Conservation (phyloP, 495 filamentous ascomycete species). For the Amorphotheca resinae region DNA sequence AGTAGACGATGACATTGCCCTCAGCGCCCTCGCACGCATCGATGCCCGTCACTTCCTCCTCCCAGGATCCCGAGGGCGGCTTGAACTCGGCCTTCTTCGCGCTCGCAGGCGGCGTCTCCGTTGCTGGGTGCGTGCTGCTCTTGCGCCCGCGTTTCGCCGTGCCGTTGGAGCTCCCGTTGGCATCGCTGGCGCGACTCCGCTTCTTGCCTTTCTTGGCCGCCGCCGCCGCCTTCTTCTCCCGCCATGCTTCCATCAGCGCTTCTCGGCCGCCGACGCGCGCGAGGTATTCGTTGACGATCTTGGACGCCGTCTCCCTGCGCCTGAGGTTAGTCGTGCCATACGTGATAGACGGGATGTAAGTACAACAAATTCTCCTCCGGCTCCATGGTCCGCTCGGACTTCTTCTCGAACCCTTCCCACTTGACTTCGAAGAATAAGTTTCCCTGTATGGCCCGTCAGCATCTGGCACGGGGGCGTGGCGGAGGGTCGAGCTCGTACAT, state of each 20-base stretch:
- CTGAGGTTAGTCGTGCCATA: slow-evolving; percentile 1
- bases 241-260: slow-evolving; percentile 31
- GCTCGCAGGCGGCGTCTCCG: slow-evolving; percentile 24
- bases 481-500: slow-evolving; percentile 30
- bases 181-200: slow-evolving; percentile 8
- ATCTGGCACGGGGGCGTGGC: no score
- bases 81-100: slow-evolving; percentile 30
- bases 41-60: slow-evolving; percentile 39
- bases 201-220: slow-evolving; percentile 24
- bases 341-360: slow-evolving; percentile 4
- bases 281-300: slow-evolving; percentile 35
- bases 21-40: slow-evolving; percentile 45
- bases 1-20: slow-evolving; percentile 34
- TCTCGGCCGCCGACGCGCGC: slow-evolving; percentile 38
- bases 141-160: slow-evolving; percentile 33
- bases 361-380: slow-evolving; percentile 45
- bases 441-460: slow-evolving; percentile 13
- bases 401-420: slow-evolving; percentile 50
- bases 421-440: slow-evolving; percentile 40
- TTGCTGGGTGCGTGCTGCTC: slow-evolving; percentile 26
- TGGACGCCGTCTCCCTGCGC: slow-evolving; percentile 28
- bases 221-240: slow-evolving; percentile 15
- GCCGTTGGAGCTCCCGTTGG: slow-evolving; percentile 12
- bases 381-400: slow-evolving; percentile 47
- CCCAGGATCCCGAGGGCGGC: slow-evolving; percentile 45